Base-by-base conservation (phyloP, 192 early-diverging fungal species). In the Backusella parvicylindrica region DNA sequence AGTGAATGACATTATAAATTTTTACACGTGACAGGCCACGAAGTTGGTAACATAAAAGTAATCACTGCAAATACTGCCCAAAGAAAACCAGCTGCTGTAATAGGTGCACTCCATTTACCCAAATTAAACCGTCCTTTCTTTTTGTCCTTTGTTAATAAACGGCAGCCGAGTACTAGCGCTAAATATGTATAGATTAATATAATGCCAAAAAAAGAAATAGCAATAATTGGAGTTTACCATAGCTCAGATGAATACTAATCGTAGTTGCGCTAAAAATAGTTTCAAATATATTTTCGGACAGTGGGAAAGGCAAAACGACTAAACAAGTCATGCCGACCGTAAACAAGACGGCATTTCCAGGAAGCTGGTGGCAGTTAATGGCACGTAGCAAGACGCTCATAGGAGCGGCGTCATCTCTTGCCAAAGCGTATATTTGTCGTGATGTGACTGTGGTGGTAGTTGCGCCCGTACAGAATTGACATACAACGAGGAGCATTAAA, bases 381-480 rank as follows among this genome's bases (percentile, higher is more conserved):
- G 53, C 49, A 2, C 37, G 23, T 7, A 79, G 23, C 8, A 16
- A 9, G 2, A 40, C 26, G 9, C 68, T 70, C 67, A 74, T 66
- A 6, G 77, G 77, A 2, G 64, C 49, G 23, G 81, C 85, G n/a
- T 76, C 79, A 73, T 87, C 87, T 43, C 87, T 81, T 36, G 87
- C 82, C 66, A 88, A 78, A 23, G 87, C 84, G 66, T 83, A 88
- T 23, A 85, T 72, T 74, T 84, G 80, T 31, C 87, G 74, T 18
- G 85, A 86, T 35, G 80, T 80, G 31, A 83, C 68, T 0, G 84
- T 85, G 2, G 85, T 65, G 1, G 84, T 83, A 0, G 86, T 82
- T 1, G 79, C 64, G n/a, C 85, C 85, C 1, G 82, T 83, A 38
- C 84, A 76, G 33, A 80, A 86, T 38, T 82, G 81, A 23, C 82